These are phyloP conservation scores for Candida krabiensis DNA, from an alignment of 805 yeast genomes.

Conservation along the genomic window DNA sequence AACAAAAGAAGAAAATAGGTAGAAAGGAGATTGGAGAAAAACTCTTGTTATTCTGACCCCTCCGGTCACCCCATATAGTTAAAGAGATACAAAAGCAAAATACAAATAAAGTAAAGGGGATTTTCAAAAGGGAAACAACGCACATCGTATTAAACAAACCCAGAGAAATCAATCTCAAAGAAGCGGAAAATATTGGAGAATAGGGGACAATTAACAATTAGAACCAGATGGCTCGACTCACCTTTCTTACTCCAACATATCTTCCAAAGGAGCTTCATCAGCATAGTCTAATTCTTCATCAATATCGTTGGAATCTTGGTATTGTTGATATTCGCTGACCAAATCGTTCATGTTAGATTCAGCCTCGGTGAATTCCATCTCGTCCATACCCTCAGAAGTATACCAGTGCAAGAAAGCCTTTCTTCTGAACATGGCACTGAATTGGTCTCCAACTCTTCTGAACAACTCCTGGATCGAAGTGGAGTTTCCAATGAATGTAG, in stretches of 20 bases:
- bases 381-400: constrained; percentile 95
- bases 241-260: constrained; percentile 34
- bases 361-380: constrained; percentile 90
- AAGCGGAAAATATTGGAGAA: constrained; percentile 8
- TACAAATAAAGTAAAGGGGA: constrained; percentile 11
- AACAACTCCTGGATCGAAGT: constrained; percentile 91
- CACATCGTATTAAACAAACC: constrained; percentile 13
- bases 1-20: constrained; percentile 6
- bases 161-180: constrained; percentile 13
- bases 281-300: constrained; percentile 74
- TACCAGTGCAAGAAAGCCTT: constrained; percentile 97
- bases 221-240: constrained; percentile 9
- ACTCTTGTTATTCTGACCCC: too few species aligned
- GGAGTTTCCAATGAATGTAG: constrained; percentile 91
- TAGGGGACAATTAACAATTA: constrained; percentile 3
- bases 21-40: too few species aligned
- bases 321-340: constrained; percentile 88
- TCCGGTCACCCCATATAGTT: too few species aligned
- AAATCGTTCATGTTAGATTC: constrained; percentile 88
- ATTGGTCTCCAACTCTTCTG: constrained; percentile 86
- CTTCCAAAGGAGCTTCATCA: constrained; percentile 62
- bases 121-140: constrained; percentile 7
- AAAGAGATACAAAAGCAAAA: constrained; percentile 14
- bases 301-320: constrained; percentile 78
- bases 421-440: constrained; percentile 88